Percentiles rank a stretch among this genome's conserved stretches.
Conservation (phyloP, 495 filamentous ascomycete genomes). For the Annulohypoxylon stygium region DNA sequence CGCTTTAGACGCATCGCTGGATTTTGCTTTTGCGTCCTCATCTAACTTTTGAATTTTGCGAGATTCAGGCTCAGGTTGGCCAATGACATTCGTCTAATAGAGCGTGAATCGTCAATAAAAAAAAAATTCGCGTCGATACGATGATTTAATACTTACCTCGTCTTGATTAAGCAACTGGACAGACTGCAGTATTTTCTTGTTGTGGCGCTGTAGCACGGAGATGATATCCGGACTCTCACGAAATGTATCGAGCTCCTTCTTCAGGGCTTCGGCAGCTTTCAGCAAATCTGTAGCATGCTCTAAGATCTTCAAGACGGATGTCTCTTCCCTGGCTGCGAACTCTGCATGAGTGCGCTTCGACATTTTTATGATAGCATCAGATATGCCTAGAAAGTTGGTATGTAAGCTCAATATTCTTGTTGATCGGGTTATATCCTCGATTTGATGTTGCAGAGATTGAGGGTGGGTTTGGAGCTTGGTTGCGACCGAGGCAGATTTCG, state of each 20-base stretch:
- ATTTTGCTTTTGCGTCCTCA: conserved; percentile 3
- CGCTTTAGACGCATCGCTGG: conserved; percentile 2
- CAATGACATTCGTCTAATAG: conserved; percentile 9
- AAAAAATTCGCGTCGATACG: not conserved
- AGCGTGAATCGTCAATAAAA: conserved; percentile 19
- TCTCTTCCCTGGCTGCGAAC: conserved; percentile 27
- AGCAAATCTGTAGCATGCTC: conserved; percentile 53
- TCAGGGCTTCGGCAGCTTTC: conserved; percentile 46
- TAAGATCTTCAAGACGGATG: conserved; percentile 38
- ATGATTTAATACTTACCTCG: conserved; percentile 28
- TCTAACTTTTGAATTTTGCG: conserved; percentile 43
- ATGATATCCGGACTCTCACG: conserved; percentile 26
- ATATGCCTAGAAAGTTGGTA: not conserved
- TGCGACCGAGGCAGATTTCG: too few species aligned
- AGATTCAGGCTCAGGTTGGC: conserved; percentile 8
- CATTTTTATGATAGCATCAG: conserved; percentile 35
- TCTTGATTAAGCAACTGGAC: conserved; percentile 36
- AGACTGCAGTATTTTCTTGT: conserved; percentile 40
- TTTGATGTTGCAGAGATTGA: conserved; percentile 2
- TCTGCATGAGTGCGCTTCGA: conserved; percentile 49
- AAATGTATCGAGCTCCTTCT: conserved; percentile 46
- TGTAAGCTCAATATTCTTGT: not conserved
- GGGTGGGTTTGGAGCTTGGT: not conserved
- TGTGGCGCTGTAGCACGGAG: conserved; percentile 44
- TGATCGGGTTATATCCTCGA: not conserved